Evolutionary conservation across 1,284 basidiomycete species (phyloP).

Genomic region (Microbotryum silenes-acaulis): DNA sequence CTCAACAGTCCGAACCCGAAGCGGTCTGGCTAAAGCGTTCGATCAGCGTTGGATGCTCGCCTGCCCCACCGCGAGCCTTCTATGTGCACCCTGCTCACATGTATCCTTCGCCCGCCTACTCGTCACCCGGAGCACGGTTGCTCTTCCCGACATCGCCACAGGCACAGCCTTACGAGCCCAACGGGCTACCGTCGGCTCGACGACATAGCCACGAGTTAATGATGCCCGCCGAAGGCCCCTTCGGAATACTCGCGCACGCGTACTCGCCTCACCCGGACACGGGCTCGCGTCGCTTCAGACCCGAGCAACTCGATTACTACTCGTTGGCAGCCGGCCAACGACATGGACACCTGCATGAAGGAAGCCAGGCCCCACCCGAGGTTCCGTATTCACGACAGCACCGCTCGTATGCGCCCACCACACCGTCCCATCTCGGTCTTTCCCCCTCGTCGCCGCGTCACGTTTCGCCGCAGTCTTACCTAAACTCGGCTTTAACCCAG

Average conservation of each 20-base stretch:
- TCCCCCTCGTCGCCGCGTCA: no score
- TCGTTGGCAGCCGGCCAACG: constrained; percentile 23
- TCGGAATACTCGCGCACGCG: constrained; percentile 10
- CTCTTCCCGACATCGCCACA: background rate
- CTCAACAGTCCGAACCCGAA: background rate
- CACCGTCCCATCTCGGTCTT: no score
- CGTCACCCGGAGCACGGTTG: background rate
- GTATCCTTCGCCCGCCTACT: background rate
- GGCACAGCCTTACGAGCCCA: background rate
- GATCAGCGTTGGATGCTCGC: background rate
- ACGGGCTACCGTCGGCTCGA: background rate
- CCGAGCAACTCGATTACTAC: constrained; percentile 18
- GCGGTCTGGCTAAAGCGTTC: constrained; percentile 3
- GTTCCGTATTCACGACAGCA: no score
- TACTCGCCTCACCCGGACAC: constrained; percentile 20
- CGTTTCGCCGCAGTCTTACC: no score
- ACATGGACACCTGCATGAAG: constrained; percentile 3
- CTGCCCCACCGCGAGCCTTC: background rate
- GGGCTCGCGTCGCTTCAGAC: background rate
- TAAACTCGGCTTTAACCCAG: no score
- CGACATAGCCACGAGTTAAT: background rate
- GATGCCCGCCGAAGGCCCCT: background rate
- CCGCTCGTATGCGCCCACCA: no score
- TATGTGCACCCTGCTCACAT: background rate
- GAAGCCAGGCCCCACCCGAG: no score